These are phyloP conservation scores for Huntiella abstrusa DNA, from an alignment of 2,329 filamentous ascomycete genomes.

Conservation along the genomic window DNA sequence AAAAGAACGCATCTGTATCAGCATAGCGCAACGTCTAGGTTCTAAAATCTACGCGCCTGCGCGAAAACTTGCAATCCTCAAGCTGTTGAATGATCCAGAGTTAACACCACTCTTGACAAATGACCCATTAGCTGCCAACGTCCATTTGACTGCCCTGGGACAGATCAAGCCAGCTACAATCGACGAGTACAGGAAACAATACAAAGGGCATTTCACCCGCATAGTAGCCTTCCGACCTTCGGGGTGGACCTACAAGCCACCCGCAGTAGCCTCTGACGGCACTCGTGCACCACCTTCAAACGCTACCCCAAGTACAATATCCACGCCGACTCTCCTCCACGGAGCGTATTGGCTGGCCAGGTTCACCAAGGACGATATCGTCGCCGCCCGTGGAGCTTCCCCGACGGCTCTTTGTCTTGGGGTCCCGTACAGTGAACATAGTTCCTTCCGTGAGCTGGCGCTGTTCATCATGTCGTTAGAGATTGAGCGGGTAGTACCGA, in stretches of 20 bases:
- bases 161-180: constrained; percentile 85
- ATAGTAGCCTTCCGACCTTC: constrained; percentile 83
- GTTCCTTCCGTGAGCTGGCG: constrained; percentile 80
- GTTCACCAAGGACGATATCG: constrained; percentile 54
- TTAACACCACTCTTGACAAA: constrained; percentile 58
- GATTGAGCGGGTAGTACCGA: constrained; percentile 82
- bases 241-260: constrained; percentile 81
- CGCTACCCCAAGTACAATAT: constrained; percentile 28
- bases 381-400: constrained; percentile 68
- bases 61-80: constrained; percentile 66
- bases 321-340: constrained; percentile 33
- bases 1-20: constrained; percentile 88
- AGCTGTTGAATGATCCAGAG: constrained; percentile 70
- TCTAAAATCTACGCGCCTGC: constrained; percentile 81
- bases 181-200: constrained; percentile 66
- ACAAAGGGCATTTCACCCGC: constrained; percentile 65
- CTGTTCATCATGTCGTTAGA: constrained; percentile 78
- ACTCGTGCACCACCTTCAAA: constrained; percentile 14
- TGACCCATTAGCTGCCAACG: constrained; percentile 69
- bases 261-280: constrained; percentile 20
- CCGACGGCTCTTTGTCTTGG: constrained; percentile 73
- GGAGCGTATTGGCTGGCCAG: constrained; percentile 53
- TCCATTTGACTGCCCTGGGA: constrained; percentile 94
- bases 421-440: constrained; percentile 91
- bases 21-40: constrained; percentile 68